phyloP scores from a whole-genome alignment of 352 stramenopile genomes.

The Aphanomyces cochlioides region DNA sequence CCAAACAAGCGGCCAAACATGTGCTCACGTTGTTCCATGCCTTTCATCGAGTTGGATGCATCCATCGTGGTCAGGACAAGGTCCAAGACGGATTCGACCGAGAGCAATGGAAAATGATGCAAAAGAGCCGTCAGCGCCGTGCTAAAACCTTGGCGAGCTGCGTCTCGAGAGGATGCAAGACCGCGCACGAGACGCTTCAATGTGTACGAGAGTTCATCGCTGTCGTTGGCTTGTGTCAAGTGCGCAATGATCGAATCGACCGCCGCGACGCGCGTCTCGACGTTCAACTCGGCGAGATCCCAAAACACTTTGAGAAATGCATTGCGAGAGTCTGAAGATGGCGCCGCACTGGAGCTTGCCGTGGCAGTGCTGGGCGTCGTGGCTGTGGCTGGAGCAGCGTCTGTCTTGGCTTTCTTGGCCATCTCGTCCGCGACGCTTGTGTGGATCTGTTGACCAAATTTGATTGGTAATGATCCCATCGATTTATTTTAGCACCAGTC shows the following conservation, averaged over 20 bases:
- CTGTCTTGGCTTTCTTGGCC: conserved; percentile 5
- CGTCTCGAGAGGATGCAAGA: conserved; percentile 83
- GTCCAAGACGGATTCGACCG: conserved; percentile 50
- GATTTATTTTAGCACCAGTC: conserved; percentile 26
- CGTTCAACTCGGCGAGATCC: conserved; percentile 76
- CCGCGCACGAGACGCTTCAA: conserved; percentile 88
- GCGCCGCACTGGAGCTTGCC: not conserved
- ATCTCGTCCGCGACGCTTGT: conserved; percentile 4
- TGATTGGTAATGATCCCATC: conserved; percentile 11
- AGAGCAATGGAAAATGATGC: conserved; percentile 41
- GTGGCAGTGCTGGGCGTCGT: not conserved
- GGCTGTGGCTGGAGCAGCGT: not conserved
- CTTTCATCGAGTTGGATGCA: conserved; percentile 80
- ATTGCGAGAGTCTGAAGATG: conserved; percentile 10
- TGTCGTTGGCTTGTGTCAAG: conserved; percentile 28
- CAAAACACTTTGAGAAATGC: conserved; percentile 86
- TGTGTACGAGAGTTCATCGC: conserved; percentile 80
- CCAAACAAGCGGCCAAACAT: conserved; percentile 89
- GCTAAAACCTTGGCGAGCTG: conserved; percentile 86
- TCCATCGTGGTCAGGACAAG: conserved; percentile 75
- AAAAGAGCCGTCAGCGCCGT: conserved; percentile 74
- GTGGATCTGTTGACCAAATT: conserved; percentile 22
- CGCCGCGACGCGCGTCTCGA: conserved; percentile 48
- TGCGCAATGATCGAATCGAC: conserved; percentile 58
- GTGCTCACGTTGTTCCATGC: conserved; percentile 89